Evolutionary conservation across 2,329 filamentous ascomycete species (phyloP), one percentile per base, ranked within the genome.

Genomic region (Aspergillus quadrilineatus): DNA sequence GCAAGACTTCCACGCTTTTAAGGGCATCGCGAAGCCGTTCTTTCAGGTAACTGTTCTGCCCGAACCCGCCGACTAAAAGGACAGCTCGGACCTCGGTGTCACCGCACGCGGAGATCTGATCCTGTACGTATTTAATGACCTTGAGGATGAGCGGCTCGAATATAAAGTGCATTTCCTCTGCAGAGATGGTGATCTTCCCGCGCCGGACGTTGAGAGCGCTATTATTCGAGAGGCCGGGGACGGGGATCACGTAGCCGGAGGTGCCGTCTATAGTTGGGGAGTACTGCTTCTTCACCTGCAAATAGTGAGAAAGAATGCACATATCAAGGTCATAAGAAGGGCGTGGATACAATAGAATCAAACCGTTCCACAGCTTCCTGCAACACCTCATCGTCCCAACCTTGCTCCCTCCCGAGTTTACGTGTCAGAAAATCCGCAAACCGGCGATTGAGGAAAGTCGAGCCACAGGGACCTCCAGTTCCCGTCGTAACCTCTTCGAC

Each of bases 71-170:
- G 1, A 71, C 68, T 0, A 71, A 50, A 1, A 70, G 60, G 1
- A 72, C 58, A 6, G 65, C 58, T 60, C 81, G 79, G 43, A 53
- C 32, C 9, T 37, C 36, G 58, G 88, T 85, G 41, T 84, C 83
- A 68, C 81, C 81, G 37, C 83, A 84, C 14, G 82, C 82, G 74
- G 85, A 83, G 62, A 69, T 58, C 43, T 69, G 67, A 26, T 55
- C 39, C 29, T 58, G 55, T 4, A 70, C 64, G 6, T 58, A 45
- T 8, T 50, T 49, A 36, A 69, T 49, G 0, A 63, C 60, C 28
- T 60, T 43, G 7, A 69, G 45, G 32, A 52, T 43, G 15, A 65
- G 55, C 3, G 65, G 65, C 4, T 58, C 30, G 36, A 70, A 69
- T 2, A 71, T 45, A 3, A 57, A 37, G 8, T 50, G 42, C 53